Conservation (phyloP, 78 protist genomes). For the Dictyostelium citrinum region DNA sequence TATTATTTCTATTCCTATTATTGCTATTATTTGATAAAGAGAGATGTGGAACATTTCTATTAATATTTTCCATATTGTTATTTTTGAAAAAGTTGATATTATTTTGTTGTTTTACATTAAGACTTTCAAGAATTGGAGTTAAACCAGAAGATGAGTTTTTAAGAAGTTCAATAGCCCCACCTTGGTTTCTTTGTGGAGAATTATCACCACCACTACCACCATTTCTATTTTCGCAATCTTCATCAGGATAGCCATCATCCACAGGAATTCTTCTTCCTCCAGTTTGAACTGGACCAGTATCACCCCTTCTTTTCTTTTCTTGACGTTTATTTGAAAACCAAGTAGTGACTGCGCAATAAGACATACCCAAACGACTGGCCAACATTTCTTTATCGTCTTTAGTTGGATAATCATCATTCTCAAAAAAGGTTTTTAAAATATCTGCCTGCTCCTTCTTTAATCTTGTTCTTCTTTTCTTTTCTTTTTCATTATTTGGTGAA, state of each 20-base stretch:
- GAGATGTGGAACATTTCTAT: background rate
- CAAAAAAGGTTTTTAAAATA: conserved; percentile 38
- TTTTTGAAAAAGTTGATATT: background rate
- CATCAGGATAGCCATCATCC: background rate
- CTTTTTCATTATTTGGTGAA: background rate
- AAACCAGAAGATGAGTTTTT: background rate
- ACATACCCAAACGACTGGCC: conserved; percentile 26
- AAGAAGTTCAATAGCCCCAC: background rate
- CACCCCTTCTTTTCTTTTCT: conserved; percentile 31
- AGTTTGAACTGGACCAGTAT: background rate
- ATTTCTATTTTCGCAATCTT: background rate
- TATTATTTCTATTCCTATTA: background rate
- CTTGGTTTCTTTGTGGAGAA: background rate
- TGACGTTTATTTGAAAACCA: conserved; percentile 76
- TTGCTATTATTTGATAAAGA: background rate
- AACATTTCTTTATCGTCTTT: conserved; percentile 62
- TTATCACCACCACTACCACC: background rate
- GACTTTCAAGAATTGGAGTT: conserved; percentile 7
- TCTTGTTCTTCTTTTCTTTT: conserved; percentile 65
- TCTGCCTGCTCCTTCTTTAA: conserved; percentile 56
- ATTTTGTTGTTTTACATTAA: conserved; percentile 1
- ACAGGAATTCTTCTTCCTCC: conserved; percentile 33
- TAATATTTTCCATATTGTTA: background rate
- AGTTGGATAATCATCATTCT: conserved; percentile 53
- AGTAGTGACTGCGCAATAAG: conserved; percentile 57